Percentiles rank a stretch among this genome's conserved stretches.
Evolutionary conservation across 768 basidiomycete species (phyloP).

Genomic region (Hericium alpestre): DNA sequence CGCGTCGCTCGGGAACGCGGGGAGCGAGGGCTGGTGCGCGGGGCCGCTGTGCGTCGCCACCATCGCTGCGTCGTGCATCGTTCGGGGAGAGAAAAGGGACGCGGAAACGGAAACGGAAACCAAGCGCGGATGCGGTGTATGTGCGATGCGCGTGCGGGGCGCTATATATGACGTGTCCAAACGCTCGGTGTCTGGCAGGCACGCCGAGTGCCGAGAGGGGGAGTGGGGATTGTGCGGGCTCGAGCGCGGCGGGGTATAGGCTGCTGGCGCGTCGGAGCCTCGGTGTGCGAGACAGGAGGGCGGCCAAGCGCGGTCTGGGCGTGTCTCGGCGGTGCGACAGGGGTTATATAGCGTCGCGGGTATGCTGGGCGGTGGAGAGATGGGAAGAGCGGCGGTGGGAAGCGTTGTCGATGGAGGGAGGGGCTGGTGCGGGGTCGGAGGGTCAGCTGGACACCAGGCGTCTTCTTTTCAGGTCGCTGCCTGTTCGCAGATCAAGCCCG

Average conservation of each 20-base stretch:
- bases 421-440: neutral
- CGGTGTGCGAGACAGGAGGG: too few relatives aligned
- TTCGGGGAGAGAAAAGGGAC: neutral
- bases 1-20: conserved; percentile 2
- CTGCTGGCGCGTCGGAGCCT: too few relatives aligned
- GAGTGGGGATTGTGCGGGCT: neutral
- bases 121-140: neutral
- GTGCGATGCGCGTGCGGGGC: neutral
- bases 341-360: neutral
- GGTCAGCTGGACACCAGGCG: neutral
- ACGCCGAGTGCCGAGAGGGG: neutral
- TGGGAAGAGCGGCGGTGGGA: neutral
- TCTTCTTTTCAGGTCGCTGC: too few relatives aligned
- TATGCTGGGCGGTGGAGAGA: neutral
- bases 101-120: too few relatives aligned
- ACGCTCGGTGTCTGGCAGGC: neutral
- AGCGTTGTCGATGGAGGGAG: neutral
- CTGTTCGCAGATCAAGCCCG: too few relatives aligned
- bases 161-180: neutral
- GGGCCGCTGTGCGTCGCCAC: neutral
- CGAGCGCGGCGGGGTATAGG: too few relatives aligned
- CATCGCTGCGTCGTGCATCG: neutral
- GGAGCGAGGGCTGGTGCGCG: conserved; percentile 7
- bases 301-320: too few relatives aligned
- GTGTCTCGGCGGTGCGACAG: neutral